phyloP scores from a whole-genome alignment of 2,329 filamentous ascomycete genomes.

The Fusarium phyllophilum region DNA sequence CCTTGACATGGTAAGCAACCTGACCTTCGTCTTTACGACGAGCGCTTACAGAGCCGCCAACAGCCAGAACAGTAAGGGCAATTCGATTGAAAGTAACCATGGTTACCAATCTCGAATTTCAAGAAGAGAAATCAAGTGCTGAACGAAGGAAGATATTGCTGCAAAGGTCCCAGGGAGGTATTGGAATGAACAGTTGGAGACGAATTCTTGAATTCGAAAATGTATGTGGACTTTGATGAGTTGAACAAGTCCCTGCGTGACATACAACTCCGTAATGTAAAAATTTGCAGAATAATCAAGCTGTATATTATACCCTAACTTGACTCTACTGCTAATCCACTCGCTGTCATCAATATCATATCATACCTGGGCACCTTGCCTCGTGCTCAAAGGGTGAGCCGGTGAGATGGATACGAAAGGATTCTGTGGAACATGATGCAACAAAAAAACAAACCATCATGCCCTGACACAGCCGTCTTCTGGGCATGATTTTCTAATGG shows the following conservation, averaged over 20 bases:
- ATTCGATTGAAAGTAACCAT: conserved; percentile 35
- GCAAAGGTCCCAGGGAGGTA: not conserved
- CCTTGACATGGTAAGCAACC: conserved; percentile 3
- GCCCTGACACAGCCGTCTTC: not conserved
- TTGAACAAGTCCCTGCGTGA: not conserved
- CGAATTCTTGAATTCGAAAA: not conserved
- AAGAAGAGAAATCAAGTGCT: not conserved
- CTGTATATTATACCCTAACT: not conserved
- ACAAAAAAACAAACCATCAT: not conserved
- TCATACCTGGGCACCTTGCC: not conserved
- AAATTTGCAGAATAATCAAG: not conserved
- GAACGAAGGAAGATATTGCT: not conserved
- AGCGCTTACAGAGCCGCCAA: conserved; percentile 26
- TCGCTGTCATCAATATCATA: not conserved
- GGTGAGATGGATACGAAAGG: not conserved
- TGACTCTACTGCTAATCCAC: not conserved
- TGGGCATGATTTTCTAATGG: not conserved
- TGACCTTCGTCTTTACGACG: conserved; percentile 15
- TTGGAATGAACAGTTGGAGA: not conserved
- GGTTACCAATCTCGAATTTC: not conserved
- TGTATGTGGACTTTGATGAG: not conserved
- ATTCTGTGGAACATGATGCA: conserved; percentile 5
- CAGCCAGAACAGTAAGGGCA: conserved; percentile 24
- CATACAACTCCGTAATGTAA: not conserved
- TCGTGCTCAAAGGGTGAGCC: not conserved